Percentiles rank a stretch among this genome's conserved stretches.
These are phyloP conservation scores for Boletus vinaceobasis DNA, from an alignment of 768 basidiomycete species.

Conservation along the genomic window DNA sequence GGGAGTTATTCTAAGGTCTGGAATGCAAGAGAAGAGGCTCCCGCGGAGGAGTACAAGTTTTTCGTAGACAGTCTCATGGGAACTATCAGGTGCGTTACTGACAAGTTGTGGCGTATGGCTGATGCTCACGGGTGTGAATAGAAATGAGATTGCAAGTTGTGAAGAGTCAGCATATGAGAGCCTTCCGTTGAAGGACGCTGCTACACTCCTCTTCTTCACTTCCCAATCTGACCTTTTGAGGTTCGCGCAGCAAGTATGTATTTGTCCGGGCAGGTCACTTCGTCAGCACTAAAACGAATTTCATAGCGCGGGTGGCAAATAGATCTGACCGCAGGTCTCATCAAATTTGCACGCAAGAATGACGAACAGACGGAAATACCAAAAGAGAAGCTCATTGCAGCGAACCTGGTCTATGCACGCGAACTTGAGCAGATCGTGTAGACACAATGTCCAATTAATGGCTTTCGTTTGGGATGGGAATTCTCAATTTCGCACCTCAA, in stretches of 20 bases:
- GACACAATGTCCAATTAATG: slow-evolving; percentile 10
- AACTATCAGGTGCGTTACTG: slow-evolving; percentile 71
- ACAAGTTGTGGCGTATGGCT: not conserved
- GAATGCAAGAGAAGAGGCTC: slow-evolving; percentile 89
- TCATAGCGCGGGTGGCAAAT: slow-evolving; percentile 81
- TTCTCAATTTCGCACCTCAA: not conserved
- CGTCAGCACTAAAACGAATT: not conserved
- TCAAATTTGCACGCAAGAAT: slow-evolving; percentile 76
- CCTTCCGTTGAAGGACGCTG: slow-evolving; percentile 85
- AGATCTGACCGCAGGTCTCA: slow-evolving; percentile 61
- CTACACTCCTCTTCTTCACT: slow-evolving; percentile 88
- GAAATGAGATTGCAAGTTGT: slow-evolving; percentile 96
- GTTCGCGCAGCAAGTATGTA: slow-evolving; percentile 79
- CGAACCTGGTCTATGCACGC: slow-evolving; percentile 75
- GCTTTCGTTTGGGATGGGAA: not conserved
- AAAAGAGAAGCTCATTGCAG: slow-evolving; percentile 76
- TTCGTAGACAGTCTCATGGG: slow-evolving; percentile 92
- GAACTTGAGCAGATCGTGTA: slow-evolving; percentile 92
- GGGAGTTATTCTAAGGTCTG: slow-evolving; percentile 98
- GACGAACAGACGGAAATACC: slow-evolving; percentile 86
- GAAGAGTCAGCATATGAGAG: slow-evolving; percentile 93
- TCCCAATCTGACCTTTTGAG: slow-evolving; percentile 71
- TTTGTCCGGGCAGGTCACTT: not conserved
- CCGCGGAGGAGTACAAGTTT: slow-evolving; percentile 91
- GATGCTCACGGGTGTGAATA: slow-evolving; percentile 29